A percentile compares a stretch with the other conserved stretches of the same genome.
These are phyloP conservation scores for Paramecium biaurelia DNA, from an alignment of 73 alveolate genomes.

Conservation along the genomic window DNA sequence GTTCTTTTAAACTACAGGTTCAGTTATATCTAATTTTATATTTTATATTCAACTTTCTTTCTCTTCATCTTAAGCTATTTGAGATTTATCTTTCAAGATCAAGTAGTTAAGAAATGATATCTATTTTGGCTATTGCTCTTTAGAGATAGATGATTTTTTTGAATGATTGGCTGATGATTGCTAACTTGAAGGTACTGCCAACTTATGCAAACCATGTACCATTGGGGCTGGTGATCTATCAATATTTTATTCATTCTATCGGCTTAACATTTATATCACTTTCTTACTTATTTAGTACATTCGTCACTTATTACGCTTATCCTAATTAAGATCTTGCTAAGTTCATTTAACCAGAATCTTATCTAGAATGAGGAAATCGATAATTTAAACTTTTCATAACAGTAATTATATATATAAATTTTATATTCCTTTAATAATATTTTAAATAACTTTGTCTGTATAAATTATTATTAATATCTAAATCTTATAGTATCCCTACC, in stretches of 20 bases:
- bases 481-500: neutral
- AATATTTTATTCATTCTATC: neutral
- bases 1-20: conserved; percentile 51
- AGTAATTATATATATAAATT: conserved; percentile 39
- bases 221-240: conserved; percentile 20
- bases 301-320: neutral
- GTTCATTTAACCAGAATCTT: conserved; percentile 46
- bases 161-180: conserved; percentile 29
- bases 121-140: neutral
- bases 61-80: conserved; percentile 2
- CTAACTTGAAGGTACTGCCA: conserved; percentile 1
- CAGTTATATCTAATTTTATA: neutral
- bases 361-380: conserved; percentile 45
- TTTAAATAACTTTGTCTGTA: neutral
- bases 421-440: neutral
- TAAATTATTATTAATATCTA: neutral
- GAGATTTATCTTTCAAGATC: conserved; percentile 16
- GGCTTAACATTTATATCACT: neutral
- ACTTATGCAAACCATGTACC: conserved; percentile 16
- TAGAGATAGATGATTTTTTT: conserved; percentile 15
- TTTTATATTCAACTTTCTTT: neutral
- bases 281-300: neutral
- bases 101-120: conserved; percentile 14
- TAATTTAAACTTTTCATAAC: conserved; percentile 48
- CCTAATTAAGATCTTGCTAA: neutral